A percentile compares a stretch with the other conserved stretches of the same genome.
These are phyloP conservation scores for Penicillium atrosanguineum DNA, from an alignment of 495 filamentous ascomycete genomes.

Conservation along the genomic window DNA sequence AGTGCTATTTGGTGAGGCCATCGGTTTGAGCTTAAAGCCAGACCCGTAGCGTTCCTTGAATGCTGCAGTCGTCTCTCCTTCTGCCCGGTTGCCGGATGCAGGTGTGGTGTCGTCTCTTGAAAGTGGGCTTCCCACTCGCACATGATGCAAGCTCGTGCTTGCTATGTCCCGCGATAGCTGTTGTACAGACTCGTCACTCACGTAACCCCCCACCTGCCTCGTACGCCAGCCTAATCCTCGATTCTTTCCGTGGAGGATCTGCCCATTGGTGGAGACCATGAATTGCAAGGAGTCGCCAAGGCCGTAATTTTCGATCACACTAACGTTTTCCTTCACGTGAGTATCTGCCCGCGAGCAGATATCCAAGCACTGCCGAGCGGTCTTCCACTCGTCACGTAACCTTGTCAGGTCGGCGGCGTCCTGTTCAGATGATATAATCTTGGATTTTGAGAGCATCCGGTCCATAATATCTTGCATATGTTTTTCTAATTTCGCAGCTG, in stretches of 20 bases:
- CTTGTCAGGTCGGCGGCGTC: slow-evolving; percentile 32
- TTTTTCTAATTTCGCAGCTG: slow-evolving; percentile 32
- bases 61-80: too few species aligned
- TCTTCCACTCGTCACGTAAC: slow-evolving; percentile 39
- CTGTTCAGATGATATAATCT: slow-evolving; percentile 26
- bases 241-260: slow-evolving; percentile 36
- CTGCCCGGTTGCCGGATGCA: too few species aligned
- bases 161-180: slow-evolving; percentile 38
- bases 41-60: too few species aligned
- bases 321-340: slow-evolving; percentile 33
- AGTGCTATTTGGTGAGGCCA: too few species aligned
- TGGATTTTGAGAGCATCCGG: slow-evolving; percentile 32
- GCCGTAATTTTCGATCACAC: slow-evolving; percentile 35
- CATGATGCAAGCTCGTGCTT: too few species aligned
- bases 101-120: too few species aligned
- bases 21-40: too few species aligned
- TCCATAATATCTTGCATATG: slow-evolving; percentile 34
- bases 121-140: too few species aligned
- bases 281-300: slow-evolving; percentile 40
- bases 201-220: slow-evolving; percentile 40
- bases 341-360: slow-evolving; percentile 37
- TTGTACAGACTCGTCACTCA: slow-evolving; percentile 36
- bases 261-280: slow-evolving; percentile 41
- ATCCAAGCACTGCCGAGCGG: slow-evolving; percentile 33
- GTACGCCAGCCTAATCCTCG: slow-evolving; percentile 37